A percentile compares a stretch with the other conserved stretches of the same genome.
phyloP scores from a whole-genome alignment of 345 rosid species.

The Heritiera littoralis region DNA sequence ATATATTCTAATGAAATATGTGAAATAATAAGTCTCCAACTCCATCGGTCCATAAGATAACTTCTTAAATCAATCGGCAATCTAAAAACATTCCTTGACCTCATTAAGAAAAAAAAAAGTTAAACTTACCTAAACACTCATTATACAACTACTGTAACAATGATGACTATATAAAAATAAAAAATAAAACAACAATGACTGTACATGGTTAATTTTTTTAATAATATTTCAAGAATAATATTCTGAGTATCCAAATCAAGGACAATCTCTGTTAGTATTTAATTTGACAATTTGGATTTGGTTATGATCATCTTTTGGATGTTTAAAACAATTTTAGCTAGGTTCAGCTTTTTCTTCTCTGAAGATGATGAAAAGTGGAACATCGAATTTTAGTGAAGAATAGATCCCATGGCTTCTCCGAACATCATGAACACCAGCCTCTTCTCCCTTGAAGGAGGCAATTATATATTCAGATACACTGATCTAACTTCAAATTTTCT shows the following conservation, averaged over 20 bases:
- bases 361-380: conserved; percentile 26
- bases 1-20: too few relatives aligned
- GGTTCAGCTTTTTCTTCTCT: conserved; percentile 22
- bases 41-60: too few relatives aligned
- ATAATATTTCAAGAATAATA: not conserved
- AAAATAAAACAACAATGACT: not conserved
- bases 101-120: too few relatives aligned
- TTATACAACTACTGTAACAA: not conserved
- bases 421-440: not conserved
- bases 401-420: conserved; percentile 16
- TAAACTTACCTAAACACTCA: not conserved
- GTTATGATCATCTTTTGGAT: not conserved
- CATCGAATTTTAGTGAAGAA: conserved; percentile 25
- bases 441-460: conserved; percentile 13
- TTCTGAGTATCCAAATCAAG: not conserved
- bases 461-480: conserved; percentile 17
- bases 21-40: too few relatives aligned
- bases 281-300: not conserved
- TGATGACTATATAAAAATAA: not conserved
- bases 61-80: too few relatives aligned
- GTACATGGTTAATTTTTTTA: not conserved
- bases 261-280: not conserved
- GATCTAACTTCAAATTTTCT: conserved; percentile 3
- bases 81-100: too few relatives aligned
- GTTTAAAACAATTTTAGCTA: not conserved